A percentile compares a stretch with the other conserved stretches of the same genome.
Conservation (phyloP, 1,139 yeast genomes). For the Lodderomyces metapsilosis region DNA sequence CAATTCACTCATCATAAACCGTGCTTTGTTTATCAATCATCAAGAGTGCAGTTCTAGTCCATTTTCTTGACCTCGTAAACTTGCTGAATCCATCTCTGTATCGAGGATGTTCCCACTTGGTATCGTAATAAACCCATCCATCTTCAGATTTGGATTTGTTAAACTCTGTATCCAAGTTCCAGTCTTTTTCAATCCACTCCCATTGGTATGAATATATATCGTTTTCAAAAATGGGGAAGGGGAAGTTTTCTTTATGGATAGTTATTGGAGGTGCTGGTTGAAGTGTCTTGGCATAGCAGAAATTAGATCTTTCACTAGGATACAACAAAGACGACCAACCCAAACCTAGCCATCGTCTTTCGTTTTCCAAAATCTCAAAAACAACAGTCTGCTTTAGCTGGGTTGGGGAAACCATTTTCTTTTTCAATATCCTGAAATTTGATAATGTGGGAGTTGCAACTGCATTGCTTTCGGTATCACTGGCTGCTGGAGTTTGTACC, state of each 20-base stretch:
- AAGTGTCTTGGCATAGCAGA: slow-evolving; percentile 44
- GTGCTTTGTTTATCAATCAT: slow-evolving; percentile 41
- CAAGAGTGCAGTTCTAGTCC: slow-evolving; percentile 49
- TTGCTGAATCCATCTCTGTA: slow-evolving; percentile 47
- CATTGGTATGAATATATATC: slow-evolving; percentile 45
- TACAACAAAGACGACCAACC: slow-evolving; percentile 56
- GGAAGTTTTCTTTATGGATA: slow-evolving; percentile 28
- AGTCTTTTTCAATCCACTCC: slow-evolving; percentile 55
- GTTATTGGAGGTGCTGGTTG: slow-evolving; percentile 29
- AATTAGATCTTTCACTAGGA: slow-evolving; percentile 52
- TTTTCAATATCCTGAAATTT: slow-evolving; percentile 43
- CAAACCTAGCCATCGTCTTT: slow-evolving; percentile 60
- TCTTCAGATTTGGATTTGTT: slow-evolving; percentile 33
- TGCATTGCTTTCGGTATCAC: slow-evolving; percentile 24
- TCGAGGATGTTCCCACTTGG: slow-evolving; percentile 46
- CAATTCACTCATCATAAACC: slow-evolving; percentile 20
- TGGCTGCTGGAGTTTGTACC: slow-evolving; percentile 24
- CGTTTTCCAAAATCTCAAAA: slow-evolving; percentile 55
- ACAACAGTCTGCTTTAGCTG: slow-evolving; percentile 46
- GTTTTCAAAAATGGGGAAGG: slow-evolving; percentile 48
- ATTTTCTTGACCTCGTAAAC: slow-evolving; percentile 51
- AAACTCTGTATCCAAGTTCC: slow-evolving; percentile 46
- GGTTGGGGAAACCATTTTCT: slow-evolving; percentile 39
- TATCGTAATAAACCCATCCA: slow-evolving; percentile 58
- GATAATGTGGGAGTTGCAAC: slow-evolving; percentile 21